Evolutionary conservation across 2,329 filamentous ascomycete genomes (phyloP), one percentile per base, ranked within the genome.

Genomic region (Rhinocladiella similis): DNA sequence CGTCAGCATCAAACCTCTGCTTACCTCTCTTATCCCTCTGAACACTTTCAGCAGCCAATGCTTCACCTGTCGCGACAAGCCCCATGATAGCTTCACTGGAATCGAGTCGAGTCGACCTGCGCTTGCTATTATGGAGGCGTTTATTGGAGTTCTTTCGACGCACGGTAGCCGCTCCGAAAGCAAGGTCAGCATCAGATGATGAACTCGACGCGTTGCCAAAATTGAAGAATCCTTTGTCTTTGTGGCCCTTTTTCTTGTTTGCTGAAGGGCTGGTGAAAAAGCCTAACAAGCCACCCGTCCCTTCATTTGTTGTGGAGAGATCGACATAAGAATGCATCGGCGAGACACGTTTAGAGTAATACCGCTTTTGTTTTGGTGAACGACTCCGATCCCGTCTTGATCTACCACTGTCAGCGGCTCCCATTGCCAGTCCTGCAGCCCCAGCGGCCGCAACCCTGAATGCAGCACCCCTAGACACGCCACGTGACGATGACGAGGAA

Each of bases 181-280:
- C 86, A 58, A 89, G 73, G 67, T 90, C 87, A 18, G 81, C 83
- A 69, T 88, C 84, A 53, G 88, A 77, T 1, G 85, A 87, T 0
- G 85, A 88, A 1, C 83, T 86, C 1, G 85, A 89, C 1, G 82
- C 86, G 65, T 85, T 87, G 53, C 75, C 77, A 64, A 84, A 80
- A 54, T 78, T 77, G 51, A 87, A 79, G 56, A 83, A 79, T 22
- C 70, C 71, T 51, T 69, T 73, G 38, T 77, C 63, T 62, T 72
- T 73, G 59, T 72, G 74, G 19, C 60, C 57, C 50, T 67, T 77
- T 62, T 77, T 73, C 39, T 68, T 68, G 56, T 79, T 80, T 63
- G 85, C 83, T 7, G 82, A 84, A 13, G 82, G 80, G 5, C 83
- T 77, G 3, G 77, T 82, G 69, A 88, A 88, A 67, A 90, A 89